phyloP scores from a whole-genome alignment of 2,329 filamentous ascomycete species.

The Thermothelomyces thermophilus region DNA sequence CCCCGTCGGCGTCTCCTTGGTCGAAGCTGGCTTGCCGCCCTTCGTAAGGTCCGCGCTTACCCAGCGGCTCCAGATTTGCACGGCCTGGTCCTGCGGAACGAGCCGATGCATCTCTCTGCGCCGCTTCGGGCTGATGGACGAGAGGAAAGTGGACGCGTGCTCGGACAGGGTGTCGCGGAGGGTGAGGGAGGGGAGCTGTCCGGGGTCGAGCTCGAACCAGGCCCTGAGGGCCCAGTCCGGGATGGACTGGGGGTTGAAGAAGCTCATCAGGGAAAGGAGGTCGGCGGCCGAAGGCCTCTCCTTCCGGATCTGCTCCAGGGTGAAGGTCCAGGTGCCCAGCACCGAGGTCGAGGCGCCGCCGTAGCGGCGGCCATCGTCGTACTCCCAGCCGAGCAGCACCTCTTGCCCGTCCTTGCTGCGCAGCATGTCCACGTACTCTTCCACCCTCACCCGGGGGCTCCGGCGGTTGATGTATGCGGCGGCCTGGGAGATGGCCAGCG shows the following conservation, averaged over 20 bases:
- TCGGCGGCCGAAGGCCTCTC: conserved; percentile 31
- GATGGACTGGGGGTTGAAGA: conserved; percentile 38
- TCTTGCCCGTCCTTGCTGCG: conserved; percentile 7
- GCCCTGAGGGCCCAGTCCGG: conserved; percentile 28
- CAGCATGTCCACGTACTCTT: conserved; percentile 34
- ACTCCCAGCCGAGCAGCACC: conserved; percentile 1
- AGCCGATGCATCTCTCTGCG: neutral
- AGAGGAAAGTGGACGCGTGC: neutral
- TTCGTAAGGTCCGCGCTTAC: too few species aligned
- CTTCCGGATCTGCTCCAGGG: conserved; percentile 29
- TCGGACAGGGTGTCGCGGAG: neutral
- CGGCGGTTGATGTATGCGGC: conserved; percentile 27
- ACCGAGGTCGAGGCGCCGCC: conserved; percentile 21
- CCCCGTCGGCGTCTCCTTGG: neutral
- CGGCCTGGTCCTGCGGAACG: too few species aligned
- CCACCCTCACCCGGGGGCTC: conserved; percentile 25
- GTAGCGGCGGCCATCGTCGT: conserved; percentile 14
- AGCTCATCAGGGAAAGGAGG: conserved; percentile 40
- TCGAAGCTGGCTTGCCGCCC: too few species aligned
- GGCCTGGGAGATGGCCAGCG: conserved; percentile 31
- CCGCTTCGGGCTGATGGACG: neutral
- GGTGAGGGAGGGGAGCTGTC: neutral
- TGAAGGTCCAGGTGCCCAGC: conserved; percentile 25
- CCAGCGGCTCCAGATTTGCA: too few species aligned
- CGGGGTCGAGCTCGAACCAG: neutral